These are phyloP conservation scores for Periconia sp. DNA, from an alignment of 2,329 filamentous ascomycete species.

Conservation along the genomic window DNA sequence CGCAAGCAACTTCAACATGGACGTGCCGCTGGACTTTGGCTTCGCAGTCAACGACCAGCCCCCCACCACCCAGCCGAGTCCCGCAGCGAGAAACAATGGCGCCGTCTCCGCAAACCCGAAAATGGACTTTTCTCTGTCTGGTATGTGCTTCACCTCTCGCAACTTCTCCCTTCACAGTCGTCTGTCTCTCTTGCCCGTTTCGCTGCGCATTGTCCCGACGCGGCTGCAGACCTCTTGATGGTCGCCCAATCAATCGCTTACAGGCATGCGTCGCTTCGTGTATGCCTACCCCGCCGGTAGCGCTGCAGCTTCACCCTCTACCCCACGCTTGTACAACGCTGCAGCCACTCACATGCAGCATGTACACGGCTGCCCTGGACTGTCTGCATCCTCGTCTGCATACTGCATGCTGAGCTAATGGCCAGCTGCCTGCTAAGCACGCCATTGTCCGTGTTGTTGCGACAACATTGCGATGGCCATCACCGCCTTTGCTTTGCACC, in stretches of 20 bases:
- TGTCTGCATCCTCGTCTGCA: constrained; percentile 15
- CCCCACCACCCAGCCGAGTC: constrained; percentile 9
- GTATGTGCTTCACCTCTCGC: constrained; percentile 26
- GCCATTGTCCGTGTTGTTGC: constrained; percentile 33
- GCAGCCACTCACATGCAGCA: constrained; percentile 25
- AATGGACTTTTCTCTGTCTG: constrained; percentile 39
- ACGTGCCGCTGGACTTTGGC: constrained; percentile 28
- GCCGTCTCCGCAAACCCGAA: constrained; percentile 20
- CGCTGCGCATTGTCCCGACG: constrained; percentile 12
- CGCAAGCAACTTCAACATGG: constrained; percentile 23
- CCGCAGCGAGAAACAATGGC: constrained; percentile 10
- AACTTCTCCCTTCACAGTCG: constrained; percentile 5
- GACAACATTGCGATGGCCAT: constrained; percentile 16
- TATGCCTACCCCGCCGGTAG: constrained; percentile 30
- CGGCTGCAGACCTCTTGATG: constrained; percentile 14
- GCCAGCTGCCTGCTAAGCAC: constrained; percentile 34
- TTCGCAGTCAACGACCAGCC: constrained; percentile 28
- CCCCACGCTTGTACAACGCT: constrained; percentile 27
- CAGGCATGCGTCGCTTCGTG: constrained; percentile 7
- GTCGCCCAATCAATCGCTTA: constrained; percentile 31
- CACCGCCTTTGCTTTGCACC: constrained; percentile 8
- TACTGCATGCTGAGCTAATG: constrained; percentile 20
- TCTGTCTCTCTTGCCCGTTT: neutral
- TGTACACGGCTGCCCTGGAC: constrained; percentile 3
- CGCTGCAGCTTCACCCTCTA: constrained; percentile 23